Evolutionary conservation across 805 yeast genomes (phyloP).

Genomic region (Lipomyces kockii): DNA sequence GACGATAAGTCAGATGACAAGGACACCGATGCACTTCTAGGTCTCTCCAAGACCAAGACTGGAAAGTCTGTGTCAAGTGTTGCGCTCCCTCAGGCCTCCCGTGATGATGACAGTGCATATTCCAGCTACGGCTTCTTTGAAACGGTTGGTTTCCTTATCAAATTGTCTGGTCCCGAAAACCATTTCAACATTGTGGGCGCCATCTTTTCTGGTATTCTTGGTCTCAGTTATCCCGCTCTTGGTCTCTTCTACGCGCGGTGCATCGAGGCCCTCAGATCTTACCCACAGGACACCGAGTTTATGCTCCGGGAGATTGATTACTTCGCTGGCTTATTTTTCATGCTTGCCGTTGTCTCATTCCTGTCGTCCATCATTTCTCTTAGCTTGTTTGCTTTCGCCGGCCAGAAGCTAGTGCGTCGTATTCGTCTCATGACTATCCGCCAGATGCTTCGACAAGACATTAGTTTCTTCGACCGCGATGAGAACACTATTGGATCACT

Average conservation of each 20-base stretch:
- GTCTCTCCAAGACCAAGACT: conserved; percentile 14
- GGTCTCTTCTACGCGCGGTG: conserved; percentile 31
- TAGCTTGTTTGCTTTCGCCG: conserved; percentile 41
- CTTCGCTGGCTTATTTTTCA: conserved; percentile 28
- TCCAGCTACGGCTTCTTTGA: background rate
- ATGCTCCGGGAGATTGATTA: conserved; percentile 16
- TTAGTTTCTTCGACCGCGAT: conserved; percentile 47
- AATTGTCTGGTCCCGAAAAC: conserved; percentile 17
- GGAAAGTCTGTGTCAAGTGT: conserved; percentile 14
- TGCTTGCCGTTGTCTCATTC: conserved; percentile 20
- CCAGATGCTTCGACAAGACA: conserved; percentile 47
- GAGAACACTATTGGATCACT: conserved; percentile 48
- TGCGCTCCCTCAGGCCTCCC: background rate
- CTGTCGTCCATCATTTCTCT: conserved; percentile 18
- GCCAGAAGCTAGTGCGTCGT: conserved; percentile 45
- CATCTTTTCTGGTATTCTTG: conserved; percentile 15
- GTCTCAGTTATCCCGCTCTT: conserved; percentile 26
- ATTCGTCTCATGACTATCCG: conserved; percentile 44
- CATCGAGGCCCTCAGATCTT: conserved; percentile 22
- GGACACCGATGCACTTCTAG: conserved; percentile 6
- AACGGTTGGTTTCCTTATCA: conserved; percentile 5
- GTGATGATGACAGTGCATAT: conserved; percentile 5
- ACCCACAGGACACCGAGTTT: conserved; percentile 25
- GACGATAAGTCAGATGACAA: too few relatives aligned
- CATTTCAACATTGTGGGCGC: conserved; percentile 18